These are phyloP conservation scores for Dicorynia guianensis DNA, from an alignment of 306 rosid species.

Conservation along the genomic window DNA sequence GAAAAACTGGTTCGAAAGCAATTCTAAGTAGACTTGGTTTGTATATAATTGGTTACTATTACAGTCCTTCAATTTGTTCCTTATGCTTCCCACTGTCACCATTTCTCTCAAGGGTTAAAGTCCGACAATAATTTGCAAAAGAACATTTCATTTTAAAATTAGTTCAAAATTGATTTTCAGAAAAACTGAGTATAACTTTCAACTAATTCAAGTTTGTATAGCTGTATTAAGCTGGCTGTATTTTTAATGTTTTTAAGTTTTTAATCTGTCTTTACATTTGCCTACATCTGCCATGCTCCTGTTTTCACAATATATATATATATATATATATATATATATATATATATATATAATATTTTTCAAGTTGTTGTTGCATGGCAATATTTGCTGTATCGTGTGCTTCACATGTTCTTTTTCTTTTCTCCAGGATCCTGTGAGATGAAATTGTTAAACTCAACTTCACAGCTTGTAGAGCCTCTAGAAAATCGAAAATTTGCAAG, in stretches of 20 bases:
- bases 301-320: not conserved
- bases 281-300: constrained; percentile 17
- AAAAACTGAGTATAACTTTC: not conserved
- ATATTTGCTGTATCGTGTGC: constrained; percentile 29
- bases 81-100: constrained; percentile 11
- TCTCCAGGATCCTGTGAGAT: constrained; percentile 86
- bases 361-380: not conserved
- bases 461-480: constrained; percentile 83
- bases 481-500: constrained; percentile 88
- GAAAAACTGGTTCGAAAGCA: not conserved
- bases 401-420: constrained; percentile 42
- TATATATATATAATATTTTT: not conserved
- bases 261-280: not conserved
- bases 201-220: not conserved
- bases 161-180: not conserved
- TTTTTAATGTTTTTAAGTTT: not conserved
- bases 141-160: constrained; percentile 4
- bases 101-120: constrained; percentile 1
- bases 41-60: no score
- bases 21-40: not conserved
- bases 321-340: not conserved
- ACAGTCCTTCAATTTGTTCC: not conserved
- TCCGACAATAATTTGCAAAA: constrained; percentile 9
- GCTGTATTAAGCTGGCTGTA: constrained; percentile 15
- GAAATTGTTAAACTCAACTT: constrained; percentile 79